A percentile compares a stretch with the other conserved stretches of the same genome.
phyloP scores from a whole-genome alignment of 2,329 filamentous ascomycete species.

The Geoglossum cookeanum region DNA sequence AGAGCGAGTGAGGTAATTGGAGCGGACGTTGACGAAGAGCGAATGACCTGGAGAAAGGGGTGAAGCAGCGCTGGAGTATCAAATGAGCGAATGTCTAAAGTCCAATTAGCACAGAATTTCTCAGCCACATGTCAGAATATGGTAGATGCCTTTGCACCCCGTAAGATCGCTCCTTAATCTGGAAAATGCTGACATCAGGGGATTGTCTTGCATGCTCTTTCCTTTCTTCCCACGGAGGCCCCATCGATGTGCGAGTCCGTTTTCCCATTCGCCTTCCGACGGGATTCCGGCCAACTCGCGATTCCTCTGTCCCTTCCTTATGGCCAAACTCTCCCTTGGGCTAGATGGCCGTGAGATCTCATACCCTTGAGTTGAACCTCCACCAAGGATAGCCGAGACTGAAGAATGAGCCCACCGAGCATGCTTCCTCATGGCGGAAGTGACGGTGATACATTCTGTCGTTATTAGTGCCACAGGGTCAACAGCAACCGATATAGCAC shows the following conservation, averaged over 20 bases:
- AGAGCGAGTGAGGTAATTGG: constrained; percentile 90
- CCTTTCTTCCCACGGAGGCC: constrained; percentile 86
- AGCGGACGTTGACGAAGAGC: constrained; percentile 87
- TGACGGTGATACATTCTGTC: constrained; percentile 97
- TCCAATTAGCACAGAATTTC: background rate
- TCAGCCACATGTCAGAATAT: background rate
- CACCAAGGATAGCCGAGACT: constrained; percentile 85
- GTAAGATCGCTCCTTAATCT: constrained; percentile 75
- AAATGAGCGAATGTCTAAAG: constrained; percentile 61
- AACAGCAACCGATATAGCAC: constrained; percentile 52
- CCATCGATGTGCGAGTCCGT: constrained; percentile 67
- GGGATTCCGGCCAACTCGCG: constrained; percentile 5
- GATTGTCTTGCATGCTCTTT: constrained; percentile 94
- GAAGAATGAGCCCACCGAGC: constrained; percentile 90
- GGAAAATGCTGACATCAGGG: constrained; percentile 86
- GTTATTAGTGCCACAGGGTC: constrained; percentile 86
- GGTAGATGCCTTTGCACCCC: constrained; percentile 48
- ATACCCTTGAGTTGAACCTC: constrained; percentile 30
- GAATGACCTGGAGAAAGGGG: constrained; percentile 90
- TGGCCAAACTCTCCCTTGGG: background rate
- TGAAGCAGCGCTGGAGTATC: constrained; percentile 79
- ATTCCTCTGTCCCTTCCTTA: constrained; percentile 1
- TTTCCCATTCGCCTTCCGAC: constrained; percentile 20
- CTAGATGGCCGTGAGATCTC: constrained; percentile 22
- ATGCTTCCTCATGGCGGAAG: constrained; percentile 95